Conservation (phyloP, 352 stramenopile species). For the Pythium phragmitis region DNA sequence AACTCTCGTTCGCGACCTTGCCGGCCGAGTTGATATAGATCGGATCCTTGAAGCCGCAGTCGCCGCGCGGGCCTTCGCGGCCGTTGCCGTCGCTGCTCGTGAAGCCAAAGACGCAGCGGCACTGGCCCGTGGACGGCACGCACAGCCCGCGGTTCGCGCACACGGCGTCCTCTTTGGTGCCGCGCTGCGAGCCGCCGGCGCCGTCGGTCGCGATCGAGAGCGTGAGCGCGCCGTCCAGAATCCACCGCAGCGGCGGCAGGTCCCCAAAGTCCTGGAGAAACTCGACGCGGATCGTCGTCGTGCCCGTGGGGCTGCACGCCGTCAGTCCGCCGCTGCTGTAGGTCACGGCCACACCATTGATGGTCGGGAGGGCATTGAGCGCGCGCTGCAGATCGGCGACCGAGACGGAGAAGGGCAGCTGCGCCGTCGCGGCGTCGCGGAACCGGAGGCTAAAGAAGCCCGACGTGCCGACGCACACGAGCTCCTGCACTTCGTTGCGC, state of each 20-base stretch:
- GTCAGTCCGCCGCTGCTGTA: conserved; percentile 37
- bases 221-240: conserved; percentile 58
- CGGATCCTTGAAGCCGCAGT: conserved; percentile 88
- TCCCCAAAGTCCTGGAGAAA: conserved; percentile 70
- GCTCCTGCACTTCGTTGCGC: conserved; percentile 76
- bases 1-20: conserved; percentile 55
- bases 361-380: conserved; percentile 42
- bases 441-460: conserved; percentile 75
- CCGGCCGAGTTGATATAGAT: conserved; percentile 72
- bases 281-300: conserved; percentile 63
- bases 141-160: conserved; percentile 65
- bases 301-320: conserved; percentile 43
- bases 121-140: conserved; percentile 49
- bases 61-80: conserved; percentile 79
- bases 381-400: conserved; percentile 30
- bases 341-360: conserved; percentile 47
- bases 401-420: conserved; percentile 49
- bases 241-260: conserved; percentile 57
- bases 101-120: conserved; percentile 71
- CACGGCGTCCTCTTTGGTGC: conserved; percentile 65
- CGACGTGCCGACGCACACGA: conserved; percentile 59
- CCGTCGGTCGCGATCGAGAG: conserved; percentile 54
- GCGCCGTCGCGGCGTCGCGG: conserved; percentile 56
- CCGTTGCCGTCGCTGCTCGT: conserved; percentile 79
- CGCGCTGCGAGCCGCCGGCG: conserved; percentile 36